Percentiles rank a stretch among this genome's conserved stretches.
phyloP scores from a whole-genome alignment of 768 basidiomycete genomes.

The Boletus reticuloceps region DNA sequence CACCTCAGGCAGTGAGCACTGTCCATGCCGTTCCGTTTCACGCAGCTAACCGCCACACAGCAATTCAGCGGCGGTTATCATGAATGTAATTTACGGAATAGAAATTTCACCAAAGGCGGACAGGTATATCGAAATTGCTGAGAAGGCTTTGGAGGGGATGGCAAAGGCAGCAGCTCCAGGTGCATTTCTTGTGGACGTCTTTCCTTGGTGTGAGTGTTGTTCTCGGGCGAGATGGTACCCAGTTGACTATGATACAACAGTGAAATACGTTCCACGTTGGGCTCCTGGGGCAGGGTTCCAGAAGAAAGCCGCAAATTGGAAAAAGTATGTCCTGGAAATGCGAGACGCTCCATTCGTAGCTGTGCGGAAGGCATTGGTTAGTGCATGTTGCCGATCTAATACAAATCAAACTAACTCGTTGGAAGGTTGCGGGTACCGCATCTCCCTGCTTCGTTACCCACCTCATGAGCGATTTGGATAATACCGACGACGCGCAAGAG shows the following conservation, averaged over 20 bases:
- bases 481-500: constrained; percentile 9
- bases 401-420: neutral
- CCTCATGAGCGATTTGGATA: constrained; percentile 21
- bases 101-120: constrained; percentile 41
- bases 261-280: constrained; percentile 54
- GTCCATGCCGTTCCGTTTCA: neutral
- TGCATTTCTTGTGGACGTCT: constrained; percentile 49
- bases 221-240: neutral
- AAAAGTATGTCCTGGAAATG: constrained; percentile 46
- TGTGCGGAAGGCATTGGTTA: constrained; percentile 39
- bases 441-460: constrained; percentile 32
- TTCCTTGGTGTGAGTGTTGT: constrained; percentile 38
- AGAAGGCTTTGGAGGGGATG: constrained; percentile 50
- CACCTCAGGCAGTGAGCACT: constrained; percentile 48
- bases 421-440: constrained; percentile 24
- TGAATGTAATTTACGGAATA: constrained; percentile 54
- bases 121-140: constrained; percentile 49
- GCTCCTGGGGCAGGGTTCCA: constrained; percentile 51
- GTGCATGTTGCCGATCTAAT: neutral
- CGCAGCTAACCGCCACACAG: constrained; percentile 26
- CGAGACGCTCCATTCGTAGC: constrained; percentile 42
- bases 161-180: constrained; percentile 49
- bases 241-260: constrained; percentile 26
- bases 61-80: constrained; percentile 50
- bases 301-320: constrained; percentile 50